Evolutionary conservation across 495 filamentous ascomycete species (phyloP).

Genomic region (Penicilliopsis zonata): DNA sequence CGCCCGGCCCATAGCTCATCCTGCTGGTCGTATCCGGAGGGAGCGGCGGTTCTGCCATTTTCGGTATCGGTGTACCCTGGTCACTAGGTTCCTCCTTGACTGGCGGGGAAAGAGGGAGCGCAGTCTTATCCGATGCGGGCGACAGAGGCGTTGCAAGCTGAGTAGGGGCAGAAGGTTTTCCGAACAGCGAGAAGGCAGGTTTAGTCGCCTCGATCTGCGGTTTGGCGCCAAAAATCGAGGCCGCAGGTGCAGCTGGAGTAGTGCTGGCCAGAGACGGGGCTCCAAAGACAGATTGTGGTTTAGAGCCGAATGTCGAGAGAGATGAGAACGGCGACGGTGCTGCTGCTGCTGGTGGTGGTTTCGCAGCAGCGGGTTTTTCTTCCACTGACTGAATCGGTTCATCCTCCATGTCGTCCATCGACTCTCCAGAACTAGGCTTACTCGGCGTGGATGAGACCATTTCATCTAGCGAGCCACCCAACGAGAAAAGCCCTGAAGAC

Average conservation of each 20-base stretch:
- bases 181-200: conserved; percentile 26
- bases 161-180: conserved; percentile 13
- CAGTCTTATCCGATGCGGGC: conserved; percentile 24
- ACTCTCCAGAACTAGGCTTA: conserved; percentile 15
- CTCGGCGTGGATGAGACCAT: conserved; percentile 12
- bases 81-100: no score
- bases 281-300: conserved; percentile 4
- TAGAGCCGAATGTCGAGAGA: conserved; percentile 12
- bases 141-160: conserved; percentile 18
- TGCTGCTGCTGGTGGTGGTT: conserved; percentile 11
- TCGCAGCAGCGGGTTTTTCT: conserved; percentile 9
- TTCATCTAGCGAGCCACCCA: conserved; percentile 18
- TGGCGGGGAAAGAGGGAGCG: no score
- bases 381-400: conserved; percentile 6
- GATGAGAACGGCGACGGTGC: conserved; percentile 36
- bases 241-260: conserved; percentile 13
- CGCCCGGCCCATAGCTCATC: conserved; percentile 47
- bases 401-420: conserved; percentile 21
- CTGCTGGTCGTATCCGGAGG: conserved; percentile 71
- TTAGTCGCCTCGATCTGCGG: conserved; percentile 18
- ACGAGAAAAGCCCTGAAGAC: conserved; percentile 22
- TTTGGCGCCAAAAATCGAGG: conserved; percentile 25
- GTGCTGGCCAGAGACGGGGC: conserved; percentile 9
- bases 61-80: conserved; percentile 9
- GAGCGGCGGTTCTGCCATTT: conserved; percentile 43